Evolutionary conservation across 1,139 yeast species (phyloP), one percentile per base, ranked within the genome.

Genomic region (Taiozyma onychis): DNA sequence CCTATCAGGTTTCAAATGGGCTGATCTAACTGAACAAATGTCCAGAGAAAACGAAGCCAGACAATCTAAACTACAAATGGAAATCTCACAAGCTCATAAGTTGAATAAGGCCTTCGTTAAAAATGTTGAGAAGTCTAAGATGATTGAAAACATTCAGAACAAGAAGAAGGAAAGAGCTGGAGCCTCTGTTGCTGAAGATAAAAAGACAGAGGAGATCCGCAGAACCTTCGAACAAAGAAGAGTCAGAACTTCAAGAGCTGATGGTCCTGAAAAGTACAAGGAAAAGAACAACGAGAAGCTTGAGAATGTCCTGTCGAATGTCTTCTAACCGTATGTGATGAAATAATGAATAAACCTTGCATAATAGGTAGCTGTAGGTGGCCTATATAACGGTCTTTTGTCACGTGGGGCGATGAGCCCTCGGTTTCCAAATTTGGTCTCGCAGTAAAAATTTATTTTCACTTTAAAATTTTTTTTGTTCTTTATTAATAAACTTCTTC

Each of bases 1-100:
- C 62, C 74, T 93, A 55, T 85, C 90, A 14, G 90, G 93, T 6
- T 95, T 91, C 76, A 93, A 95, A 64, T 93, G 99, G 99, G 76
- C 85, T 53, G 96, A 95, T 62, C 75, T 93, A 63, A 90, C 98
- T 1, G 96, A 88, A 65, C 97, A 93, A 65, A 88, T 93, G 57
- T 91, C 97, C 6, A 81, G 81, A 62, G 99, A 93, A 68, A 85
- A 87, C 58, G 97, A 91, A 66, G 77, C 86, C 43, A 81, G 97
- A 69, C 96, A 89, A 63, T 83, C 93, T 50, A 89, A 88, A 69
- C 74, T 93, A 63, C 83, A 91, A 50, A 78, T 95, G 56, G 98
- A 95, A 67, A 79, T 93, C 44, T 80, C 95, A 1, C 97, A 88
- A 66, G 97, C 95, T 48, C 86, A 84, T 54, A 85, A 88, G 61